phyloP scores from a whole-genome alignment of 768 basidiomycete species.

The Lentinula sp. region DNA sequence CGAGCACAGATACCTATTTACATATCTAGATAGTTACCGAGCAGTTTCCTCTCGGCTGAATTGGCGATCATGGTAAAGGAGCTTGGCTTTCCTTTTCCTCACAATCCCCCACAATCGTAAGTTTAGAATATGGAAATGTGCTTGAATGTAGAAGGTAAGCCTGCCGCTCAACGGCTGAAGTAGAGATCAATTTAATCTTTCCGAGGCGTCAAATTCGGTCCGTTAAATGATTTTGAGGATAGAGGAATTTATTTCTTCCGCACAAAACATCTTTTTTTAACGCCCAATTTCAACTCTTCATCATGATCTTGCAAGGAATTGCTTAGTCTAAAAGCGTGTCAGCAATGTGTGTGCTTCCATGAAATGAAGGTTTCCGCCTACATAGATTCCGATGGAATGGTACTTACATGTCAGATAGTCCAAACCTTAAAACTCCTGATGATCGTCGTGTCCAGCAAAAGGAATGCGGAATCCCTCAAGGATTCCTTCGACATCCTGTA shows the following conservation, averaged over 20 bases:
- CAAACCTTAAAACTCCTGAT: neutral
- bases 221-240: neutral
- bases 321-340: constrained; percentile 3
- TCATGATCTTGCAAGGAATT: neutral
- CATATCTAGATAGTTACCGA: constrained; percentile 3
- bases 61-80: neutral
- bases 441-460: neutral
- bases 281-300: neutral
- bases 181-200: neutral
- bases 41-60: neutral
- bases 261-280: too few species aligned
- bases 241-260: too few species aligned
- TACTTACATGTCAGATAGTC: neutral
- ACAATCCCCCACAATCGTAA: neutral
- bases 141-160: too few species aligned
- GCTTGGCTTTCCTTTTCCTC: neutral
- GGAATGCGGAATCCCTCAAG: neutral
- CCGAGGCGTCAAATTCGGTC: neutral
- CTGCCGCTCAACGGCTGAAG: neutral
- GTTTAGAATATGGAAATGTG: neutral
- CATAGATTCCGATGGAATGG: neutral
- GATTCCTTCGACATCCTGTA: neutral
- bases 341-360: neutral
- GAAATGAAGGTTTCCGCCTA: neutral
- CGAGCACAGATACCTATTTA: neutral